phyloP scores from a whole-genome alignment of 495 filamentous ascomycete species.

The Lentithecium fluviatile region DNA sequence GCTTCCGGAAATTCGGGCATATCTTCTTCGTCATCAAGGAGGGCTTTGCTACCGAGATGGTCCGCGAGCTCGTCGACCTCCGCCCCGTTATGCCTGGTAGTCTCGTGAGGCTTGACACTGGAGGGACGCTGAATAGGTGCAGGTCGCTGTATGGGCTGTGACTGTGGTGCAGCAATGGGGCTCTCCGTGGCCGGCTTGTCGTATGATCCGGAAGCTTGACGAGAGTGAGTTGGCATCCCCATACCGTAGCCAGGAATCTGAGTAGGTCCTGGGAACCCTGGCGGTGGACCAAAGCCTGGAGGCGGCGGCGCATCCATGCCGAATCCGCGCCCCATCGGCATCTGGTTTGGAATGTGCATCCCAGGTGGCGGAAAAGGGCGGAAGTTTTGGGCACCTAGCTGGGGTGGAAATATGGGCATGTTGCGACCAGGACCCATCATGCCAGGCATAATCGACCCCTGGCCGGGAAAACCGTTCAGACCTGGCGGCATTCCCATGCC shows the following conservation, averaged over 20 bases:
- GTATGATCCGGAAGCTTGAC: conserved; percentile 60
- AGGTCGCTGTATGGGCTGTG: conserved; percentile 73
- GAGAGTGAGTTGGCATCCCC: conserved; percentile 53
- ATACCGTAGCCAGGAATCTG: conserved; percentile 38
- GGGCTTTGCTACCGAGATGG: conserved; percentile 88
- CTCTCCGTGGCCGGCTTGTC: conserved; percentile 46
- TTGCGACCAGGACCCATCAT: conserved; percentile 35
- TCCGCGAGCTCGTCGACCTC: conserved; percentile 73
- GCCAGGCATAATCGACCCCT: conserved; percentile 38
- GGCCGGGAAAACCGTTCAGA: conserved; percentile 39
- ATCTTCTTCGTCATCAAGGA: conserved; percentile 78
- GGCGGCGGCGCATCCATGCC: conserved; percentile 58
- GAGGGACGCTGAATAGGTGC: conserved; percentile 85
- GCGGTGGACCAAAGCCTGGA: conserved; percentile 53
- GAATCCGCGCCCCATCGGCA: conserved; percentile 65
- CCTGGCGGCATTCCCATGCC: conserved; percentile 38
- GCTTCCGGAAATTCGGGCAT: conserved; percentile 41
- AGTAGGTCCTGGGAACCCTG: conserved; percentile 32
- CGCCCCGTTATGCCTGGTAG: conserved; percentile 42
- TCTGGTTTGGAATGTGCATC: conserved; percentile 48
- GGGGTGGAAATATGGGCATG: conserved; percentile 41
- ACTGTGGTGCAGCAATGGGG: conserved; percentile 32
- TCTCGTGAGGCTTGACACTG: conserved; percentile 64
- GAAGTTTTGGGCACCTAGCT: conserved; percentile 50
- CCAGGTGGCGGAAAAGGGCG: conserved; percentile 56